Percentiles rank a stretch among this genome's conserved stretches.
These are phyloP conservation scores for Taiozyma onychis DNA, from an alignment of 1,139 yeast species.

Conservation along the genomic window DNA sequence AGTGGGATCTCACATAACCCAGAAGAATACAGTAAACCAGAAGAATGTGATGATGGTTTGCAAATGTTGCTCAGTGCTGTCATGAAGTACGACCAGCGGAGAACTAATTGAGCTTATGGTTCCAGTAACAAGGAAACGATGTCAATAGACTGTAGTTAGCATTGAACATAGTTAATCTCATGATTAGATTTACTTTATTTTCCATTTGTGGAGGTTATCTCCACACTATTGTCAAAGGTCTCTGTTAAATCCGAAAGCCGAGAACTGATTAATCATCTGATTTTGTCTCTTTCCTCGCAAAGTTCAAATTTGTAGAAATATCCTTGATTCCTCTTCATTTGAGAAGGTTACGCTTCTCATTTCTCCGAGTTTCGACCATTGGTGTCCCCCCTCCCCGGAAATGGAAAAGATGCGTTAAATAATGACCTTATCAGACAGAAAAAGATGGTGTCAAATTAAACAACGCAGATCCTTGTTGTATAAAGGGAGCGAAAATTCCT, in stretches of 20 bases:
- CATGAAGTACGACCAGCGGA: conserved; percentile 41
- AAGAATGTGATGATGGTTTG: conserved; percentile 56
- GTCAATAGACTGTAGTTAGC: no score
- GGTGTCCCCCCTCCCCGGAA: not conserved
- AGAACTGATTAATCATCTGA: not conserved
- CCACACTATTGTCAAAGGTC: no score
- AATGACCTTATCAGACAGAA: not conserved
- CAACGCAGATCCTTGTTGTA: not conserved
- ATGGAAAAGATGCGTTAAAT: not conserved
- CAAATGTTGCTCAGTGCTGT: conserved; percentile 54
- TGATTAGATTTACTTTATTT: no score
- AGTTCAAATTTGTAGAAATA: no score
- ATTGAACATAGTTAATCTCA: no score
- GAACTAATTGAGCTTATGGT: not conserved
- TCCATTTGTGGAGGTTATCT: no score
- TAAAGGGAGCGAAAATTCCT: not conserved
- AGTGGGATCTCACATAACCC: conserved; percentile 72
- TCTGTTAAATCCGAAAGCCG: not conserved
- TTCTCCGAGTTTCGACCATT: no score
- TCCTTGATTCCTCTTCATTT: no score
- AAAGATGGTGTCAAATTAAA: not conserved
- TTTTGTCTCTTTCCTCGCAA: no score
- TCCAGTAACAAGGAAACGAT: no score
- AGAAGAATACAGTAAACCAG: conserved; percentile 58
- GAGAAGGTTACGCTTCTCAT: no score